Base-by-base conservation (phyloP, 192 early-diverging fungal species). In the Thamnidium elegans region DNA sequence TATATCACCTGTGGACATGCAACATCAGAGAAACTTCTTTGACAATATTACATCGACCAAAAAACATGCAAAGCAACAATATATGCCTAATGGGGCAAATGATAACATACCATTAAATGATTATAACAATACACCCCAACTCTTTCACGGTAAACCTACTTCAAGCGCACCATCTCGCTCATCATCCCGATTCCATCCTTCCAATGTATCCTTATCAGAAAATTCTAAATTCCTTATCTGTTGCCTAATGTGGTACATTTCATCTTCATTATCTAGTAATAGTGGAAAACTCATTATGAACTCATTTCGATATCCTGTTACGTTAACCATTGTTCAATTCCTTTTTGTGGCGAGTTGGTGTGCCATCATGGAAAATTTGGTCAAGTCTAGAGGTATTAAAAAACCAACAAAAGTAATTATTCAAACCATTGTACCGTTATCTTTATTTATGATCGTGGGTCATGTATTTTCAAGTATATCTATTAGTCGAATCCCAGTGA, bases 261-360 rank as follows among this genome's bases (percentile, higher is more conserved):
- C 87, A 19, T 93, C 92, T 17, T 89, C 93, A 8, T 55, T 95
- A 14, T 90, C 92, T 30, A 91, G 89, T 73, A 95, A 92, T 64
- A 86, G 84, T 21, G 88, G 83, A 11, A 95, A 95, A 68, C 84
- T 86, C 65, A 86, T 94, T 59, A 76, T 95, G 66, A 85, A 86
- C 55, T 69, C 82, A 51, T 94, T 89, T 67, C 76, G 79, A 43
- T 90, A 89, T 66, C 93, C 93, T 1, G 79, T 95, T 47, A 92
- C 93, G 3, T 72, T 95, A 53, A 93, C 93, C 0, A 87, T 84
- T 68, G 72, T 90, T 10, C 93, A 95, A 71, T 95, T 95, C 67
- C 81, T 77, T 5, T 86, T 94, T 70, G 91, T 92, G 14, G 79
- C 84, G 0, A 55, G 85, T 1, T 87, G 86, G 60, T 89, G 85